Evolutionary conservation across 306 rosid genomes (phyloP).

Genomic region (Abrus precatorius): DNA sequence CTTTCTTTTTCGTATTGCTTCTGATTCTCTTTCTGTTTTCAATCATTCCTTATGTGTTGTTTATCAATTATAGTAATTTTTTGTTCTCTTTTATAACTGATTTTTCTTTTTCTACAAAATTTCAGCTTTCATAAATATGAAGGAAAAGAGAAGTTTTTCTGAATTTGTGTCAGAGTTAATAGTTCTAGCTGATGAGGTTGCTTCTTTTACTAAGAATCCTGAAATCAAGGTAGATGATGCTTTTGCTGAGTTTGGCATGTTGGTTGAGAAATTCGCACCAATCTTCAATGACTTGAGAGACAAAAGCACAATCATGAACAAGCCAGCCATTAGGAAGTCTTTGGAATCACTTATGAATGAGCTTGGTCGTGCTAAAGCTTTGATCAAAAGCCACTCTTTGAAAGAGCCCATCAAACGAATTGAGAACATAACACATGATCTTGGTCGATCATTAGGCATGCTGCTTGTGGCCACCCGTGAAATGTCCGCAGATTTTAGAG

Average conservation of each 20-base stretch:
- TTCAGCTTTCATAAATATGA: constrained; percentile 10
- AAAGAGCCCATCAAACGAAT: constrained; percentile 50
- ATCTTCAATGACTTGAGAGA: constrained; percentile 65
- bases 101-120: background rate
- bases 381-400: constrained; percentile 47
- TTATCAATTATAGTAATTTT: background rate
- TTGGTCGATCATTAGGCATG: constrained; percentile 79
- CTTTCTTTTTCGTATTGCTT: background rate
- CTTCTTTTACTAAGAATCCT: constrained; percentile 53
- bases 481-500: constrained; percentile 60
- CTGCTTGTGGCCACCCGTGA: constrained; percentile 65
- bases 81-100: background rate
- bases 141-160: constrained; percentile 45
- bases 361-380: constrained; percentile 55
- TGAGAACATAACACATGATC: constrained; percentile 67
- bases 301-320: constrained; percentile 53
- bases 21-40: background rate
- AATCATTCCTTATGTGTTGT: background rate
- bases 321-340: constrained; percentile 61
- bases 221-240: constrained; percentile 49
- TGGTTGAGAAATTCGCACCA: constrained; percentile 59
- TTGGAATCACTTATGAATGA: constrained; percentile 70
- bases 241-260: constrained; percentile 58
- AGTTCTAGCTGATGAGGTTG: constrained; percentile 59
- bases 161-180: constrained; percentile 56